Evolutionary conservation across 495 filamentous ascomycete species (phyloP).

Genomic region (Elaphomyces granulatus): DNA sequence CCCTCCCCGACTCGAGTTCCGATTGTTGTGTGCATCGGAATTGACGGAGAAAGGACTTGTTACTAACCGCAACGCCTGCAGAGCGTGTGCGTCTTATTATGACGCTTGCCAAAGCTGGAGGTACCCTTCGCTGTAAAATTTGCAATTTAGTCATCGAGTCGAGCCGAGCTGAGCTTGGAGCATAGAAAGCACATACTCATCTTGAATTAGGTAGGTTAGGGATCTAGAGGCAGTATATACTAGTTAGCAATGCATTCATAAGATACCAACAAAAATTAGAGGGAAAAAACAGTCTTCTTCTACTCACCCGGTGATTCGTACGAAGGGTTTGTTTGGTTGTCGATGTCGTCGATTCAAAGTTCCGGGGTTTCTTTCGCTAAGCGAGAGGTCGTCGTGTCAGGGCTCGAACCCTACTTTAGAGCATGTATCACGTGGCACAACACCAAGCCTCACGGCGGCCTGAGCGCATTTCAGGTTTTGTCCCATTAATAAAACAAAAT

Average conservation of each 20-base stretch:
- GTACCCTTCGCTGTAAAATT: constrained; percentile 70
- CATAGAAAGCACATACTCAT: constrained; percentile 43
- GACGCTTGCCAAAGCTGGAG: constrained; percentile 92
- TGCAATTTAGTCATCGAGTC: constrained; percentile 30
- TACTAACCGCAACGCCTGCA: constrained; percentile 98
- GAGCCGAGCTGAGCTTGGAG: constrained; percentile 15
- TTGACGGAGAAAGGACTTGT: constrained; percentile 3
- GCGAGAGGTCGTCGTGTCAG: neutral
- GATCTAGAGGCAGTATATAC: no score
- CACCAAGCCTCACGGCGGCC: no score
- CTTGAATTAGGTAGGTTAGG: constrained; percentile 50
- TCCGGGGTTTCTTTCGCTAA: neutral
- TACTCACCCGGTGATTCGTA: constrained; percentile 32
- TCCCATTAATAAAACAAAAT: no score
- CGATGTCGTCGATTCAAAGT: constrained; percentile 27
- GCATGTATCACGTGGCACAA: no score
- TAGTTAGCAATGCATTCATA: no score
- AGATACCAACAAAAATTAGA: constrained; percentile 20
- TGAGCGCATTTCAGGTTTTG: no score
- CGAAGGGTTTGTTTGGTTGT: constrained; percentile 34
- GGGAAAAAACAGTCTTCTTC: constrained; percentile 7
- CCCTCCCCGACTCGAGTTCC: neutral
- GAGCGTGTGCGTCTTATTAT: constrained; percentile 99
- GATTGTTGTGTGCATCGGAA: neutral
- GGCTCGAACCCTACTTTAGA: neutral